phyloP scores from a whole-genome alignment of 176 grass and related monocot species.

The Rhipidocladum racemiflorum region DNA sequence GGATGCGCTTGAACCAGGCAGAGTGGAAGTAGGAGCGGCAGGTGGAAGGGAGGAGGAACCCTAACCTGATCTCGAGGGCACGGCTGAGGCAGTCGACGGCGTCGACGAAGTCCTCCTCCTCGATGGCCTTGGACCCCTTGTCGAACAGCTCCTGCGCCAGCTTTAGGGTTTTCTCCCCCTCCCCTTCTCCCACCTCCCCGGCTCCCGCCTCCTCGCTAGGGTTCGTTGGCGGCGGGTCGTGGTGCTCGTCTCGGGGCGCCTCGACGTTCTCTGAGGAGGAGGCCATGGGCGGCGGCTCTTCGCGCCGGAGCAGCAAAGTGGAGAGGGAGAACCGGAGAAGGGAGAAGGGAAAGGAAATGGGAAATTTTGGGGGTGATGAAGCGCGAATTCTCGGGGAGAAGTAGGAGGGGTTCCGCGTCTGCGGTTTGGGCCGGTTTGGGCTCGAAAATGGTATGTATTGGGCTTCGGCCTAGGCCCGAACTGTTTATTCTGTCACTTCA shows the following conservation, averaged over 20 bases:
- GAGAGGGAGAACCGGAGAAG: not conserved
- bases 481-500: no score
- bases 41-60: constrained; percentile 1
- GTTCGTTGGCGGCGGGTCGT: not conserved
- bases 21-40: not conserved
- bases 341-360: not conserved
- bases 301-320: not conserved
- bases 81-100: constrained; percentile 87
- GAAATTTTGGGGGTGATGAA: not conserved
- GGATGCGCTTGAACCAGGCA: not conserved
- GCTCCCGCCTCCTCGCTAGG: constrained; percentile 3
- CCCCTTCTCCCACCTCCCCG: not conserved
- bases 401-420: not conserved
- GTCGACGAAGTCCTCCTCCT: constrained; percentile 73
- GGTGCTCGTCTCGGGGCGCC: not conserved
- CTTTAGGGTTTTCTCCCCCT: constrained; percentile 56
- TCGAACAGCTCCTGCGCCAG: constrained; percentile 72
- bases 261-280: constrained; percentile 26
- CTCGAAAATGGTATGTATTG: no score
- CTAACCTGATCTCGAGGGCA: constrained; percentile 91
- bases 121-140: constrained; percentile 76
- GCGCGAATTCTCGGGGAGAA: not conserved
- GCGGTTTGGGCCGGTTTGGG: no score
- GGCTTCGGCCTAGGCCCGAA: no score
- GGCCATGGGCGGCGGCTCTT: constrained; percentile 25